Percentiles rank a stretch among this genome's conserved stretches.
Conservation (phyloP, 2,329 filamentous ascomycete genomes). For the Scedosporium aurantiacum region DNA sequence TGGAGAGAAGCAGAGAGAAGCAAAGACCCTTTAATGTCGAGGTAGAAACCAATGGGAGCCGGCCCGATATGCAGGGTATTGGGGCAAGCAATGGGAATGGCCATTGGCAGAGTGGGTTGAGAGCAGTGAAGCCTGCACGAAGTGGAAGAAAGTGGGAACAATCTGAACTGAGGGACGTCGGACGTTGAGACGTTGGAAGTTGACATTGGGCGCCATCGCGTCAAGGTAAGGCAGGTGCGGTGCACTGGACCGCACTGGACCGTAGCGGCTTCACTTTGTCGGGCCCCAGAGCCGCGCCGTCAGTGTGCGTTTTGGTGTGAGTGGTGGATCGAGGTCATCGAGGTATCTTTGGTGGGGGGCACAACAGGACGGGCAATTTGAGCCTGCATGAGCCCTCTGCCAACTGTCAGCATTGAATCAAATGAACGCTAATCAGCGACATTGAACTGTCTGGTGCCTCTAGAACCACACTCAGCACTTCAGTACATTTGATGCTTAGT, state of each 20-base stretch:
- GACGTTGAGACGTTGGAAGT: constrained; percentile 2
- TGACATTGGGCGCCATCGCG: constrained; percentile 6
- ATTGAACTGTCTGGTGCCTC: too few species aligned
- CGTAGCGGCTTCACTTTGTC: not conserved
- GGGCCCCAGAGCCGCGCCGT: not conserved
- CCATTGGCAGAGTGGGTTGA: not conserved
- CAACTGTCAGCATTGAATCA: too few species aligned
- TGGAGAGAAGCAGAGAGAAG: not conserved
- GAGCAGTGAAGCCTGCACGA: not conserved
- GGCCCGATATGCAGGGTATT: constrained; percentile 2
- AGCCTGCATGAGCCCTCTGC: too few species aligned
- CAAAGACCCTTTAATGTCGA: not conserved
- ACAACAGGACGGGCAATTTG: too few species aligned
- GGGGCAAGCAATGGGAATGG: not conserved
- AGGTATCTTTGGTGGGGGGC: too few species aligned
- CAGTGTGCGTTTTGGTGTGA: not conserved
- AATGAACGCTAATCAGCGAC: too few species aligned
- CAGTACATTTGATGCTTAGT: too few species aligned
- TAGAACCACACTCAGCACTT: too few species aligned
- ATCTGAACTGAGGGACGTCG: not conserved
- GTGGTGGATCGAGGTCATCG: too few species aligned
- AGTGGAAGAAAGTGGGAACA: not conserved
- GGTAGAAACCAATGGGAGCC: not conserved
- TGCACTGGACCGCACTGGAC: not conserved
- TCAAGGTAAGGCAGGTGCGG: not conserved